These are phyloP conservation scores for Nemania sp. DNA, from an alignment of 2,329 filamentous ascomycete species.

Conservation along the genomic window DNA sequence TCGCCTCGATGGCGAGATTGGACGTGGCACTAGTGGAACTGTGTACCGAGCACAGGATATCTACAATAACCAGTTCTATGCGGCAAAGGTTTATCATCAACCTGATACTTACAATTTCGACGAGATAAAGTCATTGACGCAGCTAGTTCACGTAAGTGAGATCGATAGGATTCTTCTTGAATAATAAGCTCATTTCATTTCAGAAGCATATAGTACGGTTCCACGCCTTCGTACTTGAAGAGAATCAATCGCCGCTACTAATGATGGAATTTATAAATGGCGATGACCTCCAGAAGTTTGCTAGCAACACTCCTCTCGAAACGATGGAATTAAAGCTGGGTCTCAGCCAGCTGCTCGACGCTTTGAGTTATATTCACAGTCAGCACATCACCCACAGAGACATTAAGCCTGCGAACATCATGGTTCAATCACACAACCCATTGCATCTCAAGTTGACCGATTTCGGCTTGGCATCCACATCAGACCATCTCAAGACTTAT, in stretches of 20 bases:
- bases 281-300: no score
- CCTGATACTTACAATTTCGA: accelerated
- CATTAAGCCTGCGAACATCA: slow-evolving; percentile 10
- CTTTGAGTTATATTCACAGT: slow-evolving; percentile 1
- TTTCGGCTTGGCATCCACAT: neutral
- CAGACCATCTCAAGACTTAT: neutral
- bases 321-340: neutral
- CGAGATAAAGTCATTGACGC: neutral
- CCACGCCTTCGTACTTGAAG: neutral
- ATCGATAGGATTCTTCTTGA: neutral
- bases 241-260: neutral
- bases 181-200: neutral
- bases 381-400: slow-evolving; percentile 4
- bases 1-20: neutral
- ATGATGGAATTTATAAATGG: slow-evolving; percentile 2
- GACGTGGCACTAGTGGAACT: neutral
- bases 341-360: neutral
- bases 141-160: neutral
- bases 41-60: neutral
- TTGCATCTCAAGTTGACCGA: slow-evolving; percentile 4
- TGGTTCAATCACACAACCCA: neutral
- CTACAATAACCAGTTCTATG: neutral
- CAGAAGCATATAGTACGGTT: neutral
- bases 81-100: neutral
- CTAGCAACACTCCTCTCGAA: accelerated